A percentile compares a stretch with the other conserved stretches of the same genome.
Evolutionary conservation across 306 rosid species (phyloP).

Genomic region (Clitoria ternatea): DNA sequence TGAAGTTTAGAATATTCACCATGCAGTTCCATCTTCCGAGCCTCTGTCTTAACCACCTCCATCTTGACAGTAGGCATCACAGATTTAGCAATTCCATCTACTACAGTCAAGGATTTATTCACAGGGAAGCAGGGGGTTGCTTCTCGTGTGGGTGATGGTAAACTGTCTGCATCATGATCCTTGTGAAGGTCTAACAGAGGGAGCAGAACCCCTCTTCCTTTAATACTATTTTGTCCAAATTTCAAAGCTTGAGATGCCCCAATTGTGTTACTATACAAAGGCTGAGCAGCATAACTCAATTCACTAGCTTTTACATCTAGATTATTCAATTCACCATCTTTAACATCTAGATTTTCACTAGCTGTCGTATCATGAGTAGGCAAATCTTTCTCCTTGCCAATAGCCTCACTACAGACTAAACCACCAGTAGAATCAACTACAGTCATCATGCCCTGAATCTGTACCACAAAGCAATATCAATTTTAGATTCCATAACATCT

Average conservation of each 20-base stretch:
- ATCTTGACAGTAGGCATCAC: constrained; percentile 33
- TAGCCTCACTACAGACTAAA: constrained; percentile 15
- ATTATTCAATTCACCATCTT: constrained; percentile 28
- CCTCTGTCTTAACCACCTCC: constrained; percentile 40
- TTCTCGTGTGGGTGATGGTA: constrained; percentile 94
- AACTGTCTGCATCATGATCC: constrained; percentile 92
- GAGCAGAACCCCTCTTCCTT: constrained; percentile 61
- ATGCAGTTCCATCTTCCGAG: constrained; percentile 33
- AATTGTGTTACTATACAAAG: constrained; percentile 21
- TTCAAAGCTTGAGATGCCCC: constrained; percentile 30
- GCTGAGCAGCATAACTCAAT: constrained; percentile 38
- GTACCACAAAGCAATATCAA: constrained; percentile 22
- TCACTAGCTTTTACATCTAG: constrained; percentile 25
- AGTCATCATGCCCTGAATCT: constrained; percentile 58
- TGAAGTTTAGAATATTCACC: constrained; percentile 47
- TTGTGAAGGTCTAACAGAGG: constrained; percentile 94
- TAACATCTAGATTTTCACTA: too few species aligned
- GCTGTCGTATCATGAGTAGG: constrained; percentile 22
- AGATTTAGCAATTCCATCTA: constrained; percentile 36
- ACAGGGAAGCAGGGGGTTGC: constrained; percentile 49
- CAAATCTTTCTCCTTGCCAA: constrained; percentile 30
- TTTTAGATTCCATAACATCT: constrained; percentile 31
- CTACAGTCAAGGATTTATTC: constrained; percentile 36
- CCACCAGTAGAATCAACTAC: constrained; percentile 35
- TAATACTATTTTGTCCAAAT: constrained; percentile 49